Evolutionary conservation across 2,329 filamentous ascomycete genomes (phyloP).

Genomic region (Ilyonectria sp.): DNA sequence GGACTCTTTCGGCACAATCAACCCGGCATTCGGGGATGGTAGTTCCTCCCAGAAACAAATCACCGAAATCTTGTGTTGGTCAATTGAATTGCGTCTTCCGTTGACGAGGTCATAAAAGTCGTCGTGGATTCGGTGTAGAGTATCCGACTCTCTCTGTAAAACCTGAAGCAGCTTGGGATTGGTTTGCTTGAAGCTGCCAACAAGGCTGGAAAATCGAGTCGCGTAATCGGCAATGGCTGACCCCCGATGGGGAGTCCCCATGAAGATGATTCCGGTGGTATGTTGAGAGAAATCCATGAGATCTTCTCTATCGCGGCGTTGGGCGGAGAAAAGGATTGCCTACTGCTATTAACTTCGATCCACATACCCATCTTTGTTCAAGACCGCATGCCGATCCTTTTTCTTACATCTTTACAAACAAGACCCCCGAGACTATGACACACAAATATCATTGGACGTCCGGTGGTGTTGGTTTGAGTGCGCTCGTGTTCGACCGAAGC

Average conservation of each 20-base stretch:
- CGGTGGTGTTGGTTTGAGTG: background rate
- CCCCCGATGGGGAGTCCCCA: slow-evolving; percentile 15
- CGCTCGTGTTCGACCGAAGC: background rate
- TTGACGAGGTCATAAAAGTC: background rate
- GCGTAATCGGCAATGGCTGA: background rate
- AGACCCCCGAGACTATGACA: slow-evolving; percentile 19
- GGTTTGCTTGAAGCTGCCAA: slow-evolving; percentile 2
- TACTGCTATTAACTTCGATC: background rate
- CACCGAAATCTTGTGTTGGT: background rate
- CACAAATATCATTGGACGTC: slow-evolving; percentile 14
- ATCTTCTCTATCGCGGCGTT: background rate
- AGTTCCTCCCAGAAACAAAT: slow-evolving; percentile 14
- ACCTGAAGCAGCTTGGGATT: slow-evolving; percentile 6
- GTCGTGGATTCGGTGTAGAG: slow-evolving; percentile 8
- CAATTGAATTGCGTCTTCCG: background rate
- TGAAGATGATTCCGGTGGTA: slow-evolving; percentile 8
- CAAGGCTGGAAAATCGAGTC: background rate
- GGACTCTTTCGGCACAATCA: slow-evolving; percentile 5
- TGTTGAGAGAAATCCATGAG: background rate
- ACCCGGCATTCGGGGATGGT: background rate
- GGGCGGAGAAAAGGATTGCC: background rate
- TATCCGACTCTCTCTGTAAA: background rate
- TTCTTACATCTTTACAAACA: slow-evolving; percentile 20
- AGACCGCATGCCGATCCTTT: background rate
- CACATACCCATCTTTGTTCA: background rate